Conservation (phyloP, 331 rosid species). For the Dryas integrifolia region DNA sequence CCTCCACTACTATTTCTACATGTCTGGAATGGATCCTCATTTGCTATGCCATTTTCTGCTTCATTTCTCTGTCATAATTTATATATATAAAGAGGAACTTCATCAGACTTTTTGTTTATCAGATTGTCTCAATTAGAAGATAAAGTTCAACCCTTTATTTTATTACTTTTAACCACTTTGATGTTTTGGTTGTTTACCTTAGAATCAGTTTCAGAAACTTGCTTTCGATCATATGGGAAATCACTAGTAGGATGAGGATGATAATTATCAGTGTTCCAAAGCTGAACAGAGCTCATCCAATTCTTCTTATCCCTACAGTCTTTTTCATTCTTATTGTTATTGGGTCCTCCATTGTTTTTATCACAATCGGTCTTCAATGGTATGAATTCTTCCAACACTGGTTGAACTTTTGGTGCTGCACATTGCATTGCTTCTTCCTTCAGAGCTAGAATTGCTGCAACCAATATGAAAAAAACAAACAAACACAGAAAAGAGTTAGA, state of each 20-base stretch:
- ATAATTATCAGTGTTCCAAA: slow-evolving; percentile 58
- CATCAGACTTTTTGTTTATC: not conserved
- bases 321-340: slow-evolving; percentile 33
- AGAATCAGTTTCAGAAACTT: slow-evolving; percentile 23
- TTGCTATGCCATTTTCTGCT: slow-evolving; percentile 34
- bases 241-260: slow-evolving; percentile 20
- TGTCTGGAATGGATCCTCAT: slow-evolving; percentile 50
- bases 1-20: slow-evolving; percentile 46
- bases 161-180: slow-evolving; percentile 16
- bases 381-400: slow-evolving; percentile 83
- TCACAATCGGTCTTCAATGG: slow-evolving; percentile 69
- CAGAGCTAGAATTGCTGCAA: slow-evolving; percentile 62
- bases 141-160: not conserved
- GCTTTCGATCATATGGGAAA: slow-evolving; percentile 29
- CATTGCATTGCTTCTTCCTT: slow-evolving; percentile 61
- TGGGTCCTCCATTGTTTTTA: slow-evolving; percentile 31
- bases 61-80: slow-evolving; percentile 47
- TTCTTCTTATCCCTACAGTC: slow-evolving; percentile 77
- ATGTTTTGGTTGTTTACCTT: slow-evolving; percentile 41
- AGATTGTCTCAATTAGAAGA: not conserved
- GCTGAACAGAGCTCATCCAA: slow-evolving; percentile 99
- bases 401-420: slow-evolving; percentile 34
- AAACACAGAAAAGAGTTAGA: not conserved
- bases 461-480: not conserved
- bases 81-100: not conserved